These are phyloP conservation scores for Fusarium agapanthi DNA, from an alignment of 2,329 filamentous ascomycete species.

Conservation along the genomic window DNA sequence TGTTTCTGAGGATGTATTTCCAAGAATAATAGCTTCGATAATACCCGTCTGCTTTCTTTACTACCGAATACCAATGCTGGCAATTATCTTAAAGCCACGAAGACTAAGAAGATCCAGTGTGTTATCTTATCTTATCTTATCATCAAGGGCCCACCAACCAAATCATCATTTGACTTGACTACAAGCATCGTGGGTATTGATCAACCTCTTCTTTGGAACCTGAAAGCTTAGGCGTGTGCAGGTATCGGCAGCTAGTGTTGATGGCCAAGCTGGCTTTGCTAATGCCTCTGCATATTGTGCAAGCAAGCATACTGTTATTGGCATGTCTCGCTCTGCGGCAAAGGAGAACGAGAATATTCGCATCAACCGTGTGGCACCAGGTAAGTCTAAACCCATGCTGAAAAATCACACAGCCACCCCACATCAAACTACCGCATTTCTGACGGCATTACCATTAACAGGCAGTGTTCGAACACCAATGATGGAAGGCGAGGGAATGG, in stretches of 20 bases:
- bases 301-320: background rate
- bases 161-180: background rate
- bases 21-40: background rate
- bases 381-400: background rate
- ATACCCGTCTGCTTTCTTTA: background rate
- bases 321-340: background rate
- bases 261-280: background rate
- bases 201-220: fast-evolving
- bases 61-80: background rate
- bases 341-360: background rate
- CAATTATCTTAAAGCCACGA: background rate
- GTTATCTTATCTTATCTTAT: background rate
- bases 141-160: background rate
- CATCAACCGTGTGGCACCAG: background rate
- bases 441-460: background rate
- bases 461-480: background rate
- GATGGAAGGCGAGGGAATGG: background rate
- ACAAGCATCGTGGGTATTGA: background rate
- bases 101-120: fast-evolving
- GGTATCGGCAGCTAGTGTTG: background rate
- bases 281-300: background rate
- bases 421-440: background rate
- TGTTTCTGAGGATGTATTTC: no score
- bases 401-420: background rate
- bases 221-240: background rate